phyloP scores from a whole-genome alignment of 805 yeast genomes.

The Maudiozyma barnettii region DNA sequence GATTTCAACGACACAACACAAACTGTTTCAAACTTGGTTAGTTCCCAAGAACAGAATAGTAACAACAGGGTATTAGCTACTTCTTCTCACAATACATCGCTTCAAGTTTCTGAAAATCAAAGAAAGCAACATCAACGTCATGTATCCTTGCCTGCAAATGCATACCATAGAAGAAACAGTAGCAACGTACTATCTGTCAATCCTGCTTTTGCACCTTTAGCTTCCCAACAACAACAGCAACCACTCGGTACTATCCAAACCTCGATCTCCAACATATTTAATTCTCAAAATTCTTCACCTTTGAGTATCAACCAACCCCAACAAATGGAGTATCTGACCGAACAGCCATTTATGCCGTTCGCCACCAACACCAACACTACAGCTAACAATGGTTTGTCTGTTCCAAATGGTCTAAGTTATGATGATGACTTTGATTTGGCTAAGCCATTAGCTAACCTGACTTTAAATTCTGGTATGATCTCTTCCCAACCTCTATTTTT shows the following conservation, averaged over 20 bases:
- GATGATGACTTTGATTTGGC: constrained; percentile 2
- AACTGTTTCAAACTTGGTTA: no score
- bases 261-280: constrained; percentile 5
- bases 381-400: not conserved
- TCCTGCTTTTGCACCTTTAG: constrained; percentile 5
- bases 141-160: constrained; percentile 27
- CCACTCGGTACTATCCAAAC: constrained; percentile 6
- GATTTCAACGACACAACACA: constrained; percentile 1
- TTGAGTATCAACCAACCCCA: constrained; percentile 9
- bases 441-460: constrained; percentile 4
- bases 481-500: constrained; percentile 3
- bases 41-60: no score
- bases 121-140: constrained; percentile 26
- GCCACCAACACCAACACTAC: not conserved
- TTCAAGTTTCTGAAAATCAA: no score
- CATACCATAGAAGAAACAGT: constrained; percentile 24
- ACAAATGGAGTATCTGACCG: not conserved
- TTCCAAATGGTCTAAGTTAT: not conserved
- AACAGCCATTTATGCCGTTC: not conserved
- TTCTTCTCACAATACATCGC: no score
- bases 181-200: constrained; percentile 16
- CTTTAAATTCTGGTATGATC: not conserved
- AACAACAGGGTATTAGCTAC: no score
- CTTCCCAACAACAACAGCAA: constrained; percentile 8
- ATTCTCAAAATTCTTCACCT: constrained; percentile 7